Evolutionary conservation across 1,139 yeast genomes (phyloP).

Genomic region (Pichia sp.): DNA sequence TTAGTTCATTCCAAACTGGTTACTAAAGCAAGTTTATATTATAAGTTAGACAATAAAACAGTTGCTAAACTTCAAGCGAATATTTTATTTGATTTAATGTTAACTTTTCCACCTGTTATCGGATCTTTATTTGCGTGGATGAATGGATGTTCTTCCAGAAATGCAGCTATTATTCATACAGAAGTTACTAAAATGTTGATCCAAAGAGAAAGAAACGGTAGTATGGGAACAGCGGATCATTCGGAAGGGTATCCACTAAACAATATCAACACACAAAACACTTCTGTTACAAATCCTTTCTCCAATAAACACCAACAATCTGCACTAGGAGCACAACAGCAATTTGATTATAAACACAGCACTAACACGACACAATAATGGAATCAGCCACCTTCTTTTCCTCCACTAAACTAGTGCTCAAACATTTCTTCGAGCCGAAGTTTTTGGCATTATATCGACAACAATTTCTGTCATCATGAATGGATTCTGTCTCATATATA

Average conservation of each 20-base stretch:
- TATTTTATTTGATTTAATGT: slow-evolving; percentile 62
- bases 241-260: background rate
- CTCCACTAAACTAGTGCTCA: background rate
- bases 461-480: too few relatives aligned
- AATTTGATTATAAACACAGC: background rate
- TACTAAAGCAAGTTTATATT: slow-evolving; percentile 47
- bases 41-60: slow-evolving; percentile 53
- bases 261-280: background rate
- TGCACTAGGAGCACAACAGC: background rate
- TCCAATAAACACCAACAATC: background rate
- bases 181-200: slow-evolving; percentile 37
- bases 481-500: background rate
- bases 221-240: background rate
- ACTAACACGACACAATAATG: background rate
- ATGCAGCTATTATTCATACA: slow-evolving; percentile 68
- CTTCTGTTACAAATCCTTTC: background rate
- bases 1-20: slow-evolving; percentile 65
- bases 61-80: slow-evolving; percentile 69
- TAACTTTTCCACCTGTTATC: slow-evolving; percentile 71
- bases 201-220: slow-evolving; percentile 23
- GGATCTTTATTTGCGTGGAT: slow-evolving; percentile 77
- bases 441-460: too few relatives aligned
- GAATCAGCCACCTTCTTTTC: background rate
- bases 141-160: slow-evolving; percentile 82
- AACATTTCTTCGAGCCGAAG: too few relatives aligned